These are phyloP conservation scores for Ogataea trehaloabstinens DNA, from an alignment of 805 yeast species.

Conservation along the genomic window DNA sequence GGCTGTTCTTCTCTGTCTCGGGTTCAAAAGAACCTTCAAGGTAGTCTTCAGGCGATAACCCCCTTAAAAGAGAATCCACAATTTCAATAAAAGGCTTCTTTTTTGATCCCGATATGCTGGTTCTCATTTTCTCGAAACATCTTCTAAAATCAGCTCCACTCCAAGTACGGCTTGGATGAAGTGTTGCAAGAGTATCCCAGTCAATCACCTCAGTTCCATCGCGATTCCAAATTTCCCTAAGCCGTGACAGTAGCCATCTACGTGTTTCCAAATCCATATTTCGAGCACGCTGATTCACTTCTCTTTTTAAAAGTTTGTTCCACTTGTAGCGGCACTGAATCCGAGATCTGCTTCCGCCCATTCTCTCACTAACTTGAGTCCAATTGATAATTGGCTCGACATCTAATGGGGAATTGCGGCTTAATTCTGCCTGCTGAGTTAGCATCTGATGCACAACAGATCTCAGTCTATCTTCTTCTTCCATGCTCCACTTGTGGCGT, in stretches of 20 bases:
- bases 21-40: background rate
- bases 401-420: slow-evolving; percentile 16
- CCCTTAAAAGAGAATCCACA: slow-evolving; percentile 25
- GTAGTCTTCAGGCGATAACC: slow-evolving; percentile 7
- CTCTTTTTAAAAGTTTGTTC: slow-evolving; percentile 74
- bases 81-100: slow-evolving; percentile 36
- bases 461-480: slow-evolving; percentile 69
- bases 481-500: slow-evolving; percentile 77
- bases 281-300: slow-evolving; percentile 43
- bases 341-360: slow-evolving; percentile 86
- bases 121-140: slow-evolving; percentile 60
- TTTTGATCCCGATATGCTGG: slow-evolving; percentile 47
- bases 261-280: slow-evolving; percentile 46
- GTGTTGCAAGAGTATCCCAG: slow-evolving; percentile 53
- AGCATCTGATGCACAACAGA: slow-evolving; percentile 52
- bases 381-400: slow-evolving; percentile 65
- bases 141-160: slow-evolving; percentile 57
- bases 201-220: slow-evolving; percentile 42
- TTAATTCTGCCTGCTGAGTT: slow-evolving; percentile 32
- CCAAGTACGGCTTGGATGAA: slow-evolving; percentile 49
- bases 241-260: slow-evolving; percentile 46
- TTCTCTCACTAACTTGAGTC: slow-evolving; percentile 85
- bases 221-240: slow-evolving; percentile 42
- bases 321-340: slow-evolving; percentile 96
- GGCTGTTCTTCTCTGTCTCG: background rate